A percentile compares a stretch with the other conserved stretches of the same genome.
Evolutionary conservation across 257 asterid species (phyloP).

Genomic region (Solanum lignicaule): DNA sequence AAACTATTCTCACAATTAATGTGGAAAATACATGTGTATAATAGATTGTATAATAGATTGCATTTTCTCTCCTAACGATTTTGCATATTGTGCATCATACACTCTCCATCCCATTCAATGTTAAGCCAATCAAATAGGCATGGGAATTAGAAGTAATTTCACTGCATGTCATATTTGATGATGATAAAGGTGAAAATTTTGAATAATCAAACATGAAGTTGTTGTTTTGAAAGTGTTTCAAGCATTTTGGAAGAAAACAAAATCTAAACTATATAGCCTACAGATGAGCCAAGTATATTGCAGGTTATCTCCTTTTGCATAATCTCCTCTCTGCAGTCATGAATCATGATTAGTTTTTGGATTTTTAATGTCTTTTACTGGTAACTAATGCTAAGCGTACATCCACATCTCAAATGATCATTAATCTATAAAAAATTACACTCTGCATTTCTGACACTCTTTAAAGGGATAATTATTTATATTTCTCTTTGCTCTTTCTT

Average conservation of each 20-base stretch:
- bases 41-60: background rate
- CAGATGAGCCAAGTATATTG: background rate
- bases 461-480: background rate
- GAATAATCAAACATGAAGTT: background rate
- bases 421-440: background rate
- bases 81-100: background rate
- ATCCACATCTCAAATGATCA: background rate
- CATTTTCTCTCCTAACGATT: background rate
- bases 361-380: background rate
- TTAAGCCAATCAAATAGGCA: background rate
- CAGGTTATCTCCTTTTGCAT: background rate
- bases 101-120: background rate
- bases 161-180: background rate
- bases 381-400: background rate
- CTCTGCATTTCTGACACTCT: background rate
- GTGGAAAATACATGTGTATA: background rate
- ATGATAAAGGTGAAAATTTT: background rate
- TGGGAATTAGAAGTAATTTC: background rate
- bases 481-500: background rate
- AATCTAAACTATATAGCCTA: background rate
- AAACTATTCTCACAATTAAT: background rate
- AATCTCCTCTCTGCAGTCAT: background rate
- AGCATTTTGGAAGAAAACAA: background rate
- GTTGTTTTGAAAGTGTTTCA: background rate
- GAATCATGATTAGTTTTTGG: background rate